Evolutionary conservation across 1,284 basidiomycete genomes (phyloP), one percentile per base, ranked within the genome.

Genomic region (Psilocybe mexicana): DNA sequence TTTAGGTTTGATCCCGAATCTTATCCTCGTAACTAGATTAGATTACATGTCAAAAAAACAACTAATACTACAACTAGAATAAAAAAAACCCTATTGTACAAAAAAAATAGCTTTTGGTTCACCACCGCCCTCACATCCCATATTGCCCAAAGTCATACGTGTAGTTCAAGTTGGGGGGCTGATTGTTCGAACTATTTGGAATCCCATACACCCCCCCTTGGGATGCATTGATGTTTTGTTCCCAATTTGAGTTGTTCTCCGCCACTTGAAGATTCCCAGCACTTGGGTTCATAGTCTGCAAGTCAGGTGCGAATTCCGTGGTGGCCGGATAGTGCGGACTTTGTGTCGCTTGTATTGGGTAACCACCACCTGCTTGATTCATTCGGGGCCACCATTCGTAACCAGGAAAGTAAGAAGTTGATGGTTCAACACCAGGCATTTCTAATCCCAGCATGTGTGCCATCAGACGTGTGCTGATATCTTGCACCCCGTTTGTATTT

Each of bases 361-460:
- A 56, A 5, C 63, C 60, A 47, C 56, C 57, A 25, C 61, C 63
- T 12, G 12, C 38, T 35, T 74, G 73, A 47, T 66, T 69, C 43
- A 73, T 66, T 50, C 81, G 80, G 14, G 86, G 84, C 87, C 86
- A 90, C 86, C 86, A 89, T 66, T 88, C 86, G 66, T 86, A 89
- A 18, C 84, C 86, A n/a, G 87, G 82, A 69, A 81, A 81, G 69
- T 82, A 86, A 18, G 85, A 84, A 12, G 84, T 81, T 25, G 86
- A 84, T 6, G 84, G 76, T 58, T 86, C 82, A 38, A 85, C 72
- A 25, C 83, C 81, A 33, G 86, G 81, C 53, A 85, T 75, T 63
- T 84, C 81, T 35, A 87, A 70, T 4, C 87, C 87, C 28, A 90
- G 72, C 79, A 88, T 86, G 58, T 88, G 84, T n/a, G 86, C 83